Evolutionary conservation across 176 grass and related monocot species (phyloP), one percentile per base, ranked within the genome.

Genomic region (Oryza glumipatula): DNA sequence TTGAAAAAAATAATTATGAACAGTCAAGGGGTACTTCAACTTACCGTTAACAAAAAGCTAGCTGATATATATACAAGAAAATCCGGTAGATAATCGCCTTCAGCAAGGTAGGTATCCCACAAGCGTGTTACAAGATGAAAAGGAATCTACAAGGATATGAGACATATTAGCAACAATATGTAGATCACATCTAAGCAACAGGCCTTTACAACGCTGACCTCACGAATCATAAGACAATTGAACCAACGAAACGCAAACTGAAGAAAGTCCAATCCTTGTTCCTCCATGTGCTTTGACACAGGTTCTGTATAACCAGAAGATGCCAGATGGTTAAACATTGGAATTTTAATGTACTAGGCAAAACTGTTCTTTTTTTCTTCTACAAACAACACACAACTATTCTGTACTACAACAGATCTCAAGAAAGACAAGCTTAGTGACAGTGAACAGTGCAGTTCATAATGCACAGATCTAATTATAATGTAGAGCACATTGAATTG

Each of bases 181-280:
- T 1, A 82, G 21, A 86, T 2, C 23, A 72, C 51, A 66, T 24
- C 21, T 23, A 63, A 38, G 23, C n/a, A 73, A 68, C 28, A 30
- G 23, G 6, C 10, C 16, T 58, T 60, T 5, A 47, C 32, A 45
- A 68, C n/a, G 71, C 70, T 41, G 70, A 99, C 96, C 93, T 99
- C 96, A 11, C 96, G 93, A 86, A 99, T 99, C 88, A 99, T 23
- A 74, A 99, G 93, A 85, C 93, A 99, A 56, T 99, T 99, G 76
- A 99, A 99, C 93, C 96, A 99, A 60, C 96, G 91, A 80, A 99
- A 99, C 68, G 93, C 91, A 86, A 96, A 99, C 82, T 99, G 96
- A 85, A 99, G 96, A 83, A 99, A 99, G 64, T 99, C 96, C 44
- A 96, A 82, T 13, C 96, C 93, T 94, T 99, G 93, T 73, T 94